Evolutionary conservation across 2,329 filamentous ascomycete genomes (phyloP).

Genomic region (Aspergillus calidoustus): DNA sequence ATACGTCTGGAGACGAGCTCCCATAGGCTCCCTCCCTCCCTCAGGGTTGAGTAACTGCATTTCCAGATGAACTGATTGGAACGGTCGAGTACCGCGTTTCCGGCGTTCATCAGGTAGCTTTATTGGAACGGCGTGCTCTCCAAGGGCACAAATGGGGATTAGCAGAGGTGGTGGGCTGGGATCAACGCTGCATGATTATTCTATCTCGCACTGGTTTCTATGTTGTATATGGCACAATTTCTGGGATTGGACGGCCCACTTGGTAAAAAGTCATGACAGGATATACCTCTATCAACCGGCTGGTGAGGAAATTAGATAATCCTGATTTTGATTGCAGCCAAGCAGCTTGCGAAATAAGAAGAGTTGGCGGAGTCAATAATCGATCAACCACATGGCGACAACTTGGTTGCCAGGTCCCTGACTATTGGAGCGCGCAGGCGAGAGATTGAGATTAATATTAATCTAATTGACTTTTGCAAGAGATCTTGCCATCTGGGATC

Average conservation of each 20-base stretch:
- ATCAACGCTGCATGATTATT: slow-evolving; percentile 7
- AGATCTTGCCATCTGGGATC: slow-evolving; percentile 9
- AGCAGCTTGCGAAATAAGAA: slow-evolving; percentile 11
- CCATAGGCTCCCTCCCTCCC: neutral
- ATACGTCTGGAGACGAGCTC: neutral
- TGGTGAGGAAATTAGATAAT: neutral
- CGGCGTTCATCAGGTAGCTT: neutral
- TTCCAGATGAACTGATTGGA: neutral
- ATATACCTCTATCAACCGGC: neutral
- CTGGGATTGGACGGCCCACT: neutral
- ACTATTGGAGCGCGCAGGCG: neutral
- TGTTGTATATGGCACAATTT: neutral
- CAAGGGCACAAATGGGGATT: neutral
- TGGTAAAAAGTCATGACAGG: neutral
- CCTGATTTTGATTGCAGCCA: slow-evolving; percentile 4
- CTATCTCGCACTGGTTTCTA: neutral
- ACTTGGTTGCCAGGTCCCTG: neutral
- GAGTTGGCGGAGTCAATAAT: slow-evolving; percentile 15
- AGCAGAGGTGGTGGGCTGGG: neutral
- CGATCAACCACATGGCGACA: slow-evolving; percentile 17
- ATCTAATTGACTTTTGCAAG: slow-evolving; percentile 18
- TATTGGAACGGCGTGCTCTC: neutral
- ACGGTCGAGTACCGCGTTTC: neutral
- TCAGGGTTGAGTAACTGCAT: neutral
- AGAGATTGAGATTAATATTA: slow-evolving; percentile 11